Evolutionary conservation across 2,329 filamentous ascomycete genomes (phyloP).

Genomic region (Venturiaceae sp.): DNA sequence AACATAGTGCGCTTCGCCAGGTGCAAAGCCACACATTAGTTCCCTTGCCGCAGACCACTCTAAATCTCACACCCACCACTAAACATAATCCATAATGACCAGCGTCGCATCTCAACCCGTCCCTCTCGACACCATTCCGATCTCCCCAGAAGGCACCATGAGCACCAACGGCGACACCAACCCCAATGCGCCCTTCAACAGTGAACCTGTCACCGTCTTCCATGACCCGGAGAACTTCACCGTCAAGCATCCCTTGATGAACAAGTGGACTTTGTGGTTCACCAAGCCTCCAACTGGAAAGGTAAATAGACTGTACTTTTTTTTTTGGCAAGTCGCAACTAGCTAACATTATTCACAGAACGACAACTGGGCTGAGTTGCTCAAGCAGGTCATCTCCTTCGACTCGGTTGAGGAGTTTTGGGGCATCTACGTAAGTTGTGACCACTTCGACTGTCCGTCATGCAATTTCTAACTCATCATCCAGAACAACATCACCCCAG

Average conservation of each 20-base stretch:
- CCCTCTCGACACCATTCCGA: constrained; percentile 45
- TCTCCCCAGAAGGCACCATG: constrained; percentile 39
- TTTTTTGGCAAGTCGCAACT: background rate
- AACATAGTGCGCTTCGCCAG: background rate
- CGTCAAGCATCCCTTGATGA: constrained; percentile 95
- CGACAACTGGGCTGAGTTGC: constrained; percentile 95
- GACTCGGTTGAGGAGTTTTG: constrained; percentile 99
- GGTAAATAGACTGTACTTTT: constrained; percentile 39
- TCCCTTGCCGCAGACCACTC: background rate
- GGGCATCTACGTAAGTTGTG: constrained; percentile 81
- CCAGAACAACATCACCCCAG: constrained; percentile 96
- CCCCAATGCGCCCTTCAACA: constrained; percentile 27
- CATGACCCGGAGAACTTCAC: constrained; percentile 99
- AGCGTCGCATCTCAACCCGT: constrained; percentile 18
- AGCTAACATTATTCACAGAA: constrained; percentile 43
- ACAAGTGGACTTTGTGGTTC: constrained; percentile 99
- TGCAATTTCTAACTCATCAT: constrained; percentile 11
- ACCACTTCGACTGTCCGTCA: constrained; percentile 1
- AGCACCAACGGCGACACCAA: constrained; percentile 29
- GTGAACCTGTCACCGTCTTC: constrained; percentile 81
- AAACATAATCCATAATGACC: constrained; percentile 2
- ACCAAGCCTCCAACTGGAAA: constrained; percentile 96
- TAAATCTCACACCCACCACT: background rate
- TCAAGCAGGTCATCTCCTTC: constrained; percentile 98
- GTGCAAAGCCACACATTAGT: background rate